These are phyloP conservation scores for Nakazawaea wyomingensis DNA, from an alignment of 805 yeast species.

Conservation along the genomic window DNA sequence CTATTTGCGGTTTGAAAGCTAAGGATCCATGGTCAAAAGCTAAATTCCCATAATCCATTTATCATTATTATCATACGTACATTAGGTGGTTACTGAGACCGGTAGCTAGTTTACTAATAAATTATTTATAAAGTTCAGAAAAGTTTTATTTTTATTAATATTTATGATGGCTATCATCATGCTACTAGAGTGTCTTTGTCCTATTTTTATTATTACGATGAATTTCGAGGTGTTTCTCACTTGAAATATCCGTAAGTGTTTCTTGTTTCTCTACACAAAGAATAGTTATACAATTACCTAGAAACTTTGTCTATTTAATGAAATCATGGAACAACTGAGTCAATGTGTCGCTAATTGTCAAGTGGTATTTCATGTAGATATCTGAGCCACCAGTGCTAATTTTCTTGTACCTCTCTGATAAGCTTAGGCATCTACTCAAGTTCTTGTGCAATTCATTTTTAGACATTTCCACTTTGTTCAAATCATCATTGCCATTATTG, in stretches of 20 bases:
- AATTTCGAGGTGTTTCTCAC: background rate
- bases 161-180: too few relatives aligned
- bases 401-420: conserved; percentile 14
- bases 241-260: too few relatives aligned
- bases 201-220: background rate
- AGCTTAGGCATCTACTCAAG: conserved; percentile 11
- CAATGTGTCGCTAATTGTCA: conserved; percentile 12
- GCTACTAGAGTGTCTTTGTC: too few relatives aligned
- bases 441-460: conserved; percentile 14
- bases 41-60: background rate
- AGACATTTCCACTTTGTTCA: conserved; percentile 13
- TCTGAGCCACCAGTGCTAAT: conserved; percentile 16
- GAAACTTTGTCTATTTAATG: background rate
- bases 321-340: conserved; percentile 11
- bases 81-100: too few relatives aligned
- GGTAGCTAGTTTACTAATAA: background rate
- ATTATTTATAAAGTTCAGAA: background rate
- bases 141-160: background rate
- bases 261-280: too few relatives aligned
- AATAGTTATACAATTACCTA: too few relatives aligned
- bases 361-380: conserved; percentile 13
- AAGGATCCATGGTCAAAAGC: conserved; percentile 17
- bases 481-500: conserved; percentile 4
- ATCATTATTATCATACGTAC: background rate
- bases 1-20: conserved; percentile 62